phyloP scores from a whole-genome alignment of 148 eudicot species.

The Euryodendron excelsum region DNA sequence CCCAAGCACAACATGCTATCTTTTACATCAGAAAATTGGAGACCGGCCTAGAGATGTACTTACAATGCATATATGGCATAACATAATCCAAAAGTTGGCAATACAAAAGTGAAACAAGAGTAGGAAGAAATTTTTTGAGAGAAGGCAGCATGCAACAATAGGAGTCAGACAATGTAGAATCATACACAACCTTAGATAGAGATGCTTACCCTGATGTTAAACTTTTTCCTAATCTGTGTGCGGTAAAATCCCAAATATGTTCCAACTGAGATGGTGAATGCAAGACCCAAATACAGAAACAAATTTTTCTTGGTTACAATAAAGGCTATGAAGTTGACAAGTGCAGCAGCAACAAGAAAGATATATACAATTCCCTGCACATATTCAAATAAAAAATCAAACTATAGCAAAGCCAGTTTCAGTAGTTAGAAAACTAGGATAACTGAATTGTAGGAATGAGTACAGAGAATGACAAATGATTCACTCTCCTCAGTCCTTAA shows the following conservation, averaged over 20 bases:
- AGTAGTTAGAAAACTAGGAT: not conserved
- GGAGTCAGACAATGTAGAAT: too few relatives aligned
- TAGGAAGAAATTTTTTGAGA: too few relatives aligned
- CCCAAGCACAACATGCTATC: not conserved
- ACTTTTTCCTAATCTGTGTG: slow-evolving; percentile 67
- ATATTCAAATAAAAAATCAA: not conserved
- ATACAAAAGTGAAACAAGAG: too few relatives aligned
- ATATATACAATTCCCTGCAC: slow-evolving; percentile 60
- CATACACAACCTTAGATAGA: too few relatives aligned
- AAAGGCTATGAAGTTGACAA: slow-evolving; percentile 55
- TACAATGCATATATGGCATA: not conserved
- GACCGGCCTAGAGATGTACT: not conserved
- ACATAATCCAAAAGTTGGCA: not conserved
- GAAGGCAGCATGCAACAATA: too few relatives aligned
- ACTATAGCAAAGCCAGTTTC: not conserved
- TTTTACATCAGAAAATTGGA: not conserved
- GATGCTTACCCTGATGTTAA: slow-evolving; percentile 71
- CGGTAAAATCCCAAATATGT: slow-evolving; percentile 68
- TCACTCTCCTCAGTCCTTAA: not conserved
- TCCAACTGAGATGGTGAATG: slow-evolving; percentile 58
- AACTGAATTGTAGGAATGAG: not conserved
- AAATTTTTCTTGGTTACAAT: slow-evolving; percentile 42
- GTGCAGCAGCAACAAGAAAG: slow-evolving; percentile 47
- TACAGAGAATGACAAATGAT: not conserved
- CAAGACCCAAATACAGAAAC: slow-evolving; percentile 63